Percentiles rank a stretch among this genome's conserved stretches.
These are phyloP conservation scores for Tilletiaria anomala DNA, from an alignment of 1,284 basidiomycete species.

Conservation along the genomic window DNA sequence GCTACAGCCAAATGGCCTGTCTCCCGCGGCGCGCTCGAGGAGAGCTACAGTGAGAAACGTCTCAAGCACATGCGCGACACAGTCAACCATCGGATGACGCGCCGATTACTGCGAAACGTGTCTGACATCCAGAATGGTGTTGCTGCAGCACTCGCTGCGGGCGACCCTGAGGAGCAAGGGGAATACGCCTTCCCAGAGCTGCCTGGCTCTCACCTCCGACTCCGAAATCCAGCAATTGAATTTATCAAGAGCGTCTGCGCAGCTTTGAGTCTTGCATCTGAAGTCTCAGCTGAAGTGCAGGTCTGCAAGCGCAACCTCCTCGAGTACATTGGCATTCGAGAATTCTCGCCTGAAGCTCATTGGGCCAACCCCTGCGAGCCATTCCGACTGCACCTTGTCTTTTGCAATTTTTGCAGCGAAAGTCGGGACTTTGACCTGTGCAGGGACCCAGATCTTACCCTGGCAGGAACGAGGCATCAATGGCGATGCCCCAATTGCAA, in stretches of 20 bases:
- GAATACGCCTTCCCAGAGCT: conserved; percentile 57
- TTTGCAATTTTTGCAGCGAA: conserved; percentile 76
- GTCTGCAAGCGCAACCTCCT: conserved; percentile 77
- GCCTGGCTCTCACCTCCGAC: conserved; percentile 65
- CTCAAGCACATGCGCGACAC: conserved; percentile 56
- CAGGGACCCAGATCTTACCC: conserved; percentile 57
- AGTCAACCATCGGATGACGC: conserved; percentile 64
- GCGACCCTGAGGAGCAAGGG: conserved; percentile 44
- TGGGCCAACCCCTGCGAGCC: conserved; percentile 90
- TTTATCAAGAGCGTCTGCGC: conserved; percentile 80
- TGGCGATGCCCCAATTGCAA: conserved; percentile 50
- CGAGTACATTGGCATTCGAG: conserved; percentile 71
- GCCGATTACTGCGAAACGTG: conserved; percentile 62
- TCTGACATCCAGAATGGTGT: conserved; percentile 45
- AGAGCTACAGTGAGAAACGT: too few relatives aligned
- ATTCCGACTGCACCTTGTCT: conserved; percentile 69
- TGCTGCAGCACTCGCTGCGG: conserved; percentile 49
- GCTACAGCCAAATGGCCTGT: too few relatives aligned
- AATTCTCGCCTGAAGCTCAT: conserved; percentile 48
- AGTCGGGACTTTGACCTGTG: conserved; percentile 88
- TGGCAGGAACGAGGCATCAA: conserved; percentile 6
- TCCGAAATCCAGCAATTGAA: conserved; percentile 65
- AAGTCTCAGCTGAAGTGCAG: conserved; percentile 70
- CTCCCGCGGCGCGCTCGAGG: too few relatives aligned
- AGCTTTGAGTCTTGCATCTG: conserved; percentile 53